phyloP scores from a whole-genome alignment of 1,284 basidiomycete genomes.

The Kwoniella shivajii region DNA sequence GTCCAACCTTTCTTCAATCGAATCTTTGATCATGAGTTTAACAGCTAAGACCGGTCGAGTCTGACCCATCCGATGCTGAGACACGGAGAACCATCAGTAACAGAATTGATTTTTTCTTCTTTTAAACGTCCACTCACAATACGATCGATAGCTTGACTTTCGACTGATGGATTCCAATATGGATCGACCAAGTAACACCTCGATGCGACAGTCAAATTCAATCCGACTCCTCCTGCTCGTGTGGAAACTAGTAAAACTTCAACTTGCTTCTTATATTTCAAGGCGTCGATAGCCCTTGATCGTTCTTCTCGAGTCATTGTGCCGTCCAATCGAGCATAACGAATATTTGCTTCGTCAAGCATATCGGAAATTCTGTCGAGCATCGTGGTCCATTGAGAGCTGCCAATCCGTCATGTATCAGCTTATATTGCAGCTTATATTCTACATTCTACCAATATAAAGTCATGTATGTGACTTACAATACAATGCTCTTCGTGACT shows the following conservation, averaged over 20 bases:
- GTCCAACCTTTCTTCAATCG: slow-evolving; percentile 84
- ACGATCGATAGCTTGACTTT: slow-evolving; percentile 93
- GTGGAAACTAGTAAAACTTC: slow-evolving; percentile 94
- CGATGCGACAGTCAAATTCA: slow-evolving; percentile 90
- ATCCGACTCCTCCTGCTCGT: slow-evolving; percentile 93
- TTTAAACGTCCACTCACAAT: slow-evolving; percentile 68
- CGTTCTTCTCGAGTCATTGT: slow-evolving; percentile 95
- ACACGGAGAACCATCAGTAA: slow-evolving; percentile 2
- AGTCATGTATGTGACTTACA: slow-evolving; percentile 62
- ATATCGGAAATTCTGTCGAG: slow-evolving; percentile 91
- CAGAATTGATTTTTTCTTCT: background rate
- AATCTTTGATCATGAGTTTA: slow-evolving; percentile 88
- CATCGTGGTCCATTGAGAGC: slow-evolving; percentile 93
- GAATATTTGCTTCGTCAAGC: slow-evolving; percentile 74
- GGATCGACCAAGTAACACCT: slow-evolving; percentile 94
- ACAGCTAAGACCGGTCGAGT: slow-evolving; percentile 85
- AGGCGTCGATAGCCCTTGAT: slow-evolving; percentile 81
- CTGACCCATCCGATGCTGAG: slow-evolving; percentile 88
- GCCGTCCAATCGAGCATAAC: slow-evolving; percentile 88
- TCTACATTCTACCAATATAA: background rate
- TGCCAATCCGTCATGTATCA: slow-evolving; percentile 11
- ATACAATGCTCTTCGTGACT: slow-evolving; percentile 79
- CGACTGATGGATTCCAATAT: slow-evolving; percentile 96
- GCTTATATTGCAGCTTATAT: too few species aligned
- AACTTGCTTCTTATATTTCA: slow-evolving; percentile 79